Base-by-base conservation (phyloP, 805 yeast genomes). In the Ogataea angusta region DNA sequence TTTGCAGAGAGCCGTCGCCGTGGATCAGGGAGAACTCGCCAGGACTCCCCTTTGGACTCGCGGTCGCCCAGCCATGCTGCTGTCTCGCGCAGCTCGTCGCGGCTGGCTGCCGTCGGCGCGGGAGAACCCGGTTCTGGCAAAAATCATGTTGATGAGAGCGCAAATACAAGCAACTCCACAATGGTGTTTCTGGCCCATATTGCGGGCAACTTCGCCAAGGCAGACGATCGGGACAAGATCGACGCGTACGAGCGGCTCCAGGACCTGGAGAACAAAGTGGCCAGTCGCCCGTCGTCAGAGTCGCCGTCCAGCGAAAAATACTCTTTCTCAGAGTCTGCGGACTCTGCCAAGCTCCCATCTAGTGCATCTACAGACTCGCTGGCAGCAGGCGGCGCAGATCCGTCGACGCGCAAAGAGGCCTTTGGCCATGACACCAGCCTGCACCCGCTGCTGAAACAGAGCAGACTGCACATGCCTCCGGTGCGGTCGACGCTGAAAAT, bases 141-240 rank as follows among this genome's bases (percentile, higher is more conserved):
- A 7, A 19, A 6, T 19, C 21, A 6, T 7, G 21, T 7, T 19
- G 21, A 19, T 7, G 21, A 19, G 9, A 19, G 14, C 13, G 13
- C 27, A 24, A 34, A 35, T 22, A 52, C 53, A 8, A 48, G 49
- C 17, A 54, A 62, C 34, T 52, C 85, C 6, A 86, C 91, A 0
- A 64, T 85, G 46, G 82, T 78, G 21, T 85, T 80, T 56, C 59
- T 85, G 16, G 91, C 93, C 5, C 80, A 80, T 48, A 86, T 89
- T 0, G 93, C 91, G 1, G 91, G 89, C 0, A 75, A 82, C 9
- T 80, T 82, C 14, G 85, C 89, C 3, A 69, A 74, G 44, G 82
- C 84, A 3, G 87, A 80, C 53, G 80, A 73, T 47, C 64, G 85
- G 47, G 86, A 81, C 52, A 64, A 75, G 29, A 76, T 77, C 27